Conservation (phyloP, 148 eudicot species). For the Fagopyrum homotropicum region DNA sequence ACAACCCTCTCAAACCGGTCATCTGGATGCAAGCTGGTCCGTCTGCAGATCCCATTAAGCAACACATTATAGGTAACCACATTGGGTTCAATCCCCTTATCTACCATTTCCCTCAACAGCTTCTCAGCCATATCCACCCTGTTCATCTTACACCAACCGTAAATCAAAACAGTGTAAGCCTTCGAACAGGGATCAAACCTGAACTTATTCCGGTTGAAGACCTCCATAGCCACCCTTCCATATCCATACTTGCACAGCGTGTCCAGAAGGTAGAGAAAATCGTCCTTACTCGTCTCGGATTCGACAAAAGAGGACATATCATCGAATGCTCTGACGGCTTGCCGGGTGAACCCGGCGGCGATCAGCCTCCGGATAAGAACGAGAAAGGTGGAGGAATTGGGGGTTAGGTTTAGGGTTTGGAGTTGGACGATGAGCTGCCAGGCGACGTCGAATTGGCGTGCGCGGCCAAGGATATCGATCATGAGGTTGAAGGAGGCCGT, state of each 20-base stretch:
- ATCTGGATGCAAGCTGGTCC: slow-evolving; percentile 76
- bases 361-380: slow-evolving; percentile 55
- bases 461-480: slow-evolving; percentile 56
- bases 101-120: slow-evolving; percentile 72
- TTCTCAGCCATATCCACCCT: slow-evolving; percentile 55
- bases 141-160: slow-evolving; percentile 80
- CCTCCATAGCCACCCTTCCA: slow-evolving; percentile 66
- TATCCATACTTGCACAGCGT: slow-evolving; percentile 85
- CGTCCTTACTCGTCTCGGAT: slow-evolving; percentile 11
- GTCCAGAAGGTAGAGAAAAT: slow-evolving; percentile 54
- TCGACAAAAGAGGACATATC: slow-evolving; percentile 64
- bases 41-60: slow-evolving; percentile 82
- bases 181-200: slow-evolving; percentile 42
- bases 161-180: slow-evolving; percentile 65
- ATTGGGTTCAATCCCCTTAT: slow-evolving; percentile 63
- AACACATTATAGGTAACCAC: slow-evolving; percentile 76
- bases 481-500: slow-evolving; percentile 39
- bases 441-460: slow-evolving; percentile 71
- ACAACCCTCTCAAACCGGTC: slow-evolving; percentile 67
- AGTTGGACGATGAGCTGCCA: slow-evolving; percentile 68
- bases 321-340: slow-evolving; percentile 65
- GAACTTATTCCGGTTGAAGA: slow-evolving; percentile 51
- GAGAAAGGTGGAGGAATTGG: slow-evolving; percentile 43
- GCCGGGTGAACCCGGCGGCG: slow-evolving; percentile 66
- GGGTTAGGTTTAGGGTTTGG: slow-evolving; percentile 36